A percentile compares a stretch with the other conserved stretches of the same genome.
Conservation (phyloP, 495 filamentous ascomycete species). For the Penicillium herquei region DNA sequence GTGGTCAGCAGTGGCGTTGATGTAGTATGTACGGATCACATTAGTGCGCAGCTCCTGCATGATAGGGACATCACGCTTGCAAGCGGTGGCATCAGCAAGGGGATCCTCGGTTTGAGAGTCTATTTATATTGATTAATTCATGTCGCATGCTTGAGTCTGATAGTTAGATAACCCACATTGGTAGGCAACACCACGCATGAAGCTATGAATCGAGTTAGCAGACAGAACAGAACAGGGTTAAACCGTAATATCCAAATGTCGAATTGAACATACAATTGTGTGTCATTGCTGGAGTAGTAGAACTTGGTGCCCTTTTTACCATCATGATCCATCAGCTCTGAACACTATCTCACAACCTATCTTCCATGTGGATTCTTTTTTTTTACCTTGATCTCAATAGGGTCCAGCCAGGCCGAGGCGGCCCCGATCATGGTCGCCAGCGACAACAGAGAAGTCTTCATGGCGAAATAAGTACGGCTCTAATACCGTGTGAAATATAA, state of each 20-base stretch:
- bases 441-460: conserved; percentile 45
- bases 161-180: conserved; percentile 50
- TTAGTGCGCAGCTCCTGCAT: conserved; percentile 79
- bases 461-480: conserved; percentile 13
- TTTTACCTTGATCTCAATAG: conserved; percentile 66
- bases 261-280: conserved; percentile 66
- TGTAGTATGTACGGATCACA: conserved; percentile 88
- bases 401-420: conserved; percentile 58
- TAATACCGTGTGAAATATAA: conserved; percentile 2
- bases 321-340: neutral
- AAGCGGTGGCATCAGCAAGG: conserved; percentile 65
- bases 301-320: conserved; percentile 64
- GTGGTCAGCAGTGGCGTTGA: conserved; percentile 79
- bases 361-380: too few species aligned
- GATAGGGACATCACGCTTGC: conserved; percentile 80
- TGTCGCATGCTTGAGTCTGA: neutral
- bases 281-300: conserved; percentile 72
- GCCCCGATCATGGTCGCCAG: conserved; percentile 51
- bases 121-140: conserved; percentile 15
- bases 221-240: too few species aligned
- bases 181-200: conserved; percentile 88
- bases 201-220: conserved; percentile 39
- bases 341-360: neutral
- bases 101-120: conserved; percentile 53
- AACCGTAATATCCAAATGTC: too few species aligned